A percentile compares a stretch with the other conserved stretches of the same genome.
Conservation (phyloP, 2,329 filamentous ascomycete species). For the Fusarium paranaense region DNA sequence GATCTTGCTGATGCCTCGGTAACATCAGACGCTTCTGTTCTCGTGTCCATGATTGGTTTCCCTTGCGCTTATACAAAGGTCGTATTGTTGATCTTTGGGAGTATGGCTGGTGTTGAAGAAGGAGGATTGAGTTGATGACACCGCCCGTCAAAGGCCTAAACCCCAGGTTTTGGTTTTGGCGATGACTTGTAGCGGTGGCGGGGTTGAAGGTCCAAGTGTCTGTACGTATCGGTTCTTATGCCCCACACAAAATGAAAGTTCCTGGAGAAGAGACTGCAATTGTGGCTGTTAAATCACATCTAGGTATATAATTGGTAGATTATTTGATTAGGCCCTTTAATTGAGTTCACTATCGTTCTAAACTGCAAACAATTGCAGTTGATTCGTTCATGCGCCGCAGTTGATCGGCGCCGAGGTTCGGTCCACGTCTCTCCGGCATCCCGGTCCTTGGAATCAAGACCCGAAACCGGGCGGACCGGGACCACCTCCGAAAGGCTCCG, state of each 20-base stretch:
- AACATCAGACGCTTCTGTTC: conserved; percentile 41
- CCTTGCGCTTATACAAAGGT: neutral
- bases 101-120: conserved; percentile 4
- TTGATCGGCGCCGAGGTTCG: neutral
- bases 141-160: conserved; percentile 9
- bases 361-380: neutral
- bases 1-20: conserved; percentile 44
- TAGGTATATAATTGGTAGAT: neutral
- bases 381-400: neutral
- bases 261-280: neutral
- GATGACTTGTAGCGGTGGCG: conserved; percentile 12
- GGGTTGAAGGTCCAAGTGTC: conserved; percentile 19
- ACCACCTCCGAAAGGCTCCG: neutral
- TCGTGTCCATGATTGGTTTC: conserved; percentile 42
- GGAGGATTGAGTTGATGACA: conserved; percentile 4
- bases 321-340: neutral
- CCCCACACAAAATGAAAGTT: neutral
- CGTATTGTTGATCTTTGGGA: neutral
- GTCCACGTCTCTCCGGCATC: neutral
- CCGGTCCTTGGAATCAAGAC: neutral
- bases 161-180: conserved; percentile 1
- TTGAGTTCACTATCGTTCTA: neutral
- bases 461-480: neutral
- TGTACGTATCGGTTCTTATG: conserved; percentile 12
- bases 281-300: neutral